A percentile compares a stretch with the other conserved stretches of the same genome.
phyloP scores from a whole-genome alignment of 129 eudicot species.

The Flaveria trinervia region DNA sequence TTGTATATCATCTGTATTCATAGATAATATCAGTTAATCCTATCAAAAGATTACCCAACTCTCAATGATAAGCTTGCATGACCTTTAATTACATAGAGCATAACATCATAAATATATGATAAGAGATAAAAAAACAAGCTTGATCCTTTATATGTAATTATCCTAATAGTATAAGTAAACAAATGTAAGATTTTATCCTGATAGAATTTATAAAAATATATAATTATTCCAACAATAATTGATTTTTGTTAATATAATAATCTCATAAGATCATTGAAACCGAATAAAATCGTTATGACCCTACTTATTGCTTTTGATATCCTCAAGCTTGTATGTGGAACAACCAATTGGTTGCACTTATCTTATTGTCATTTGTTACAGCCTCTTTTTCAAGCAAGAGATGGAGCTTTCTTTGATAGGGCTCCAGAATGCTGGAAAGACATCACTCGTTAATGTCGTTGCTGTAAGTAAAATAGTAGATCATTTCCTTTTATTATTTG shows the following conservation, averaged over 20 bases:
- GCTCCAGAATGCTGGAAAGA: constrained; percentile 98
- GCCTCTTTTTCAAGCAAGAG: constrained; percentile 99
- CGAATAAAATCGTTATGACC: no score
- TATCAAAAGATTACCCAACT: no score
- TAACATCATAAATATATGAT: no score
- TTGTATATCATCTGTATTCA: no score
- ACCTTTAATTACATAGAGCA: no score
- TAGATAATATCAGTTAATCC: no score
- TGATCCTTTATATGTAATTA: background rate
- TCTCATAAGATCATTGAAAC: no score
- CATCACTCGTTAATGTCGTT: constrained; percentile 95
- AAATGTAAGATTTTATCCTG: background rate
- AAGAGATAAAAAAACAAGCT: background rate
- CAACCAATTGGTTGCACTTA: background rate
- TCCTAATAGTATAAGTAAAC: background rate
- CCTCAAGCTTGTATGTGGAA: no score
- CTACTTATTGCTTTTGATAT: no score
- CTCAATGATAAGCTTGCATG: background rate
- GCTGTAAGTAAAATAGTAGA: constrained; percentile 81
- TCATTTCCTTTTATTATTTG: constrained; percentile 7
- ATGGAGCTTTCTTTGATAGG: constrained; percentile 99
- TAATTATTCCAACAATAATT: background rate
- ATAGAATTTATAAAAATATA: background rate
- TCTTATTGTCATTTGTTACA: constrained; percentile 37
- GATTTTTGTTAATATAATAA: background rate